phyloP scores from a whole-genome alignment of 2,329 filamentous ascomycete genomes.

The Diaporthe sp. region DNA sequence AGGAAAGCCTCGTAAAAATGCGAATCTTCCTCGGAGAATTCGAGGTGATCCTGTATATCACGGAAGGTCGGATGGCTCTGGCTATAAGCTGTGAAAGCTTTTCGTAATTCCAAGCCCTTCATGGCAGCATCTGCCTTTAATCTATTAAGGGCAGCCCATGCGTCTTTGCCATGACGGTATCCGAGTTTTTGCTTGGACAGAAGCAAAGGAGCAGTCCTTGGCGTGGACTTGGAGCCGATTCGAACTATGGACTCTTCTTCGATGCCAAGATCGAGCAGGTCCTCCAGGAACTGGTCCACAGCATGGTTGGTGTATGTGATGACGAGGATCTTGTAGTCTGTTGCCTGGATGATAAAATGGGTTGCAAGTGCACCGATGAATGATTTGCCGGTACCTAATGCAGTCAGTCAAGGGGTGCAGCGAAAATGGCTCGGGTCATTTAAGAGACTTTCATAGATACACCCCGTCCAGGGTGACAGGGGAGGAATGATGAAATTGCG shows the following conservation, averaged over 20 bases:
- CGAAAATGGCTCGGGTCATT: not conserved
- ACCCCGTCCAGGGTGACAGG: not conserved
- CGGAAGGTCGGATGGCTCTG: constrained; percentile 28
- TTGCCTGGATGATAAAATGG: constrained; percentile 65
- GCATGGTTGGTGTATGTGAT: constrained; percentile 78
- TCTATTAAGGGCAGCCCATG: constrained; percentile 57
- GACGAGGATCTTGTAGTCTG: constrained; percentile 68
- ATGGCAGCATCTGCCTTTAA: constrained; percentile 52
- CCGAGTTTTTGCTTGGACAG: constrained; percentile 54
- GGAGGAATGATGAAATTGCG: not conserved
- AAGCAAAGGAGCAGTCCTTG: constrained; percentile 60
- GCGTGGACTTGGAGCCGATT: constrained; percentile 70
- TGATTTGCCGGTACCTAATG: constrained; percentile 78
- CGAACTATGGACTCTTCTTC: constrained; percentile 64
- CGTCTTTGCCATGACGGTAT: constrained; percentile 48
- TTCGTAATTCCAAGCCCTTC: constrained; percentile 42
- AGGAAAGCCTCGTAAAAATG: constrained; percentile 69
- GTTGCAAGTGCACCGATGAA: constrained; percentile 76
- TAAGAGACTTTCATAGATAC: too few species aligned
- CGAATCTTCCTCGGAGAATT: constrained; percentile 64
- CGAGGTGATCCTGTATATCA: constrained; percentile 57
- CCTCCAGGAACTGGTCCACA: constrained; percentile 74
- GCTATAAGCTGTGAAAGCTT: constrained; percentile 40
- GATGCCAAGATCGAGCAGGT: constrained; percentile 72
- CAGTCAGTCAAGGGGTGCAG: not conserved